Conservation (phyloP, 805 yeast species). For the Candida cerambycidarum region DNA sequence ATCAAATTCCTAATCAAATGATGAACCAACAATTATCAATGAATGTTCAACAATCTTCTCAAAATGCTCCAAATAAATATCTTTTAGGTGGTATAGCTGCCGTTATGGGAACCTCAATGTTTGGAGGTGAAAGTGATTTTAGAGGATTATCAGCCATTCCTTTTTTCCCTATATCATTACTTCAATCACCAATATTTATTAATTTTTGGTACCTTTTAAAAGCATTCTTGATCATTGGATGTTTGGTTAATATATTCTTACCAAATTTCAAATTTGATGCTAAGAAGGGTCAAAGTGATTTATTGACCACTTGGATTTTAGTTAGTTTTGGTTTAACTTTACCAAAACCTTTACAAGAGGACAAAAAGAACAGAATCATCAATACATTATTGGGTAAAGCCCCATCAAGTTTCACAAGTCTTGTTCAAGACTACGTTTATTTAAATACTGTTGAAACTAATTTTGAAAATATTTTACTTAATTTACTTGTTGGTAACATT, state of each 20-base stretch:
- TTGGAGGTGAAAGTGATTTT: slow-evolving; percentile 43
- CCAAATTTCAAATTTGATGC: slow-evolving; percentile 13
- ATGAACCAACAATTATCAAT: slow-evolving; percentile 3
- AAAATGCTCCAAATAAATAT: slow-evolving; percentile 38
- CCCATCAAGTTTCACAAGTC: not conserved
- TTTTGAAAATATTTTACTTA: slow-evolving; percentile 36
- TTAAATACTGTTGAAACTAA: slow-evolving; percentile 28
- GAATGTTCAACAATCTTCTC: slow-evolving; percentile 5
- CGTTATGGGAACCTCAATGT: slow-evolving; percentile 60
- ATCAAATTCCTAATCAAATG: slow-evolving; percentile 8
- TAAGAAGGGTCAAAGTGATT: not conserved
- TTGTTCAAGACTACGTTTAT: slow-evolving; percentile 27
- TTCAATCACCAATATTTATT: slow-evolving; percentile 22
- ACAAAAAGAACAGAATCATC: slow-evolving; percentile 17
- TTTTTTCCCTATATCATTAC: slow-evolving; percentile 21
- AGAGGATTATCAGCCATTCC: slow-evolving; percentile 52
- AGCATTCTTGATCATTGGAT: slow-evolving; percentile 21
- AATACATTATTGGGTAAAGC: slow-evolving; percentile 14
- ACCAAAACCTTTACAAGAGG: slow-evolving; percentile 21
- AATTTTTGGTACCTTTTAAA: slow-evolving; percentile 25
- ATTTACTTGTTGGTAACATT: slow-evolving; percentile 27
- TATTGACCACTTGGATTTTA: slow-evolving; percentile 24
- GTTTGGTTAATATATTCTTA: slow-evolving; percentile 17
- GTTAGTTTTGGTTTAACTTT: slow-evolving; percentile 28
- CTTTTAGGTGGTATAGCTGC: slow-evolving; percentile 66